Conservation (phyloP, 306 rosid genomes). For the Quercus engelmannii region DNA sequence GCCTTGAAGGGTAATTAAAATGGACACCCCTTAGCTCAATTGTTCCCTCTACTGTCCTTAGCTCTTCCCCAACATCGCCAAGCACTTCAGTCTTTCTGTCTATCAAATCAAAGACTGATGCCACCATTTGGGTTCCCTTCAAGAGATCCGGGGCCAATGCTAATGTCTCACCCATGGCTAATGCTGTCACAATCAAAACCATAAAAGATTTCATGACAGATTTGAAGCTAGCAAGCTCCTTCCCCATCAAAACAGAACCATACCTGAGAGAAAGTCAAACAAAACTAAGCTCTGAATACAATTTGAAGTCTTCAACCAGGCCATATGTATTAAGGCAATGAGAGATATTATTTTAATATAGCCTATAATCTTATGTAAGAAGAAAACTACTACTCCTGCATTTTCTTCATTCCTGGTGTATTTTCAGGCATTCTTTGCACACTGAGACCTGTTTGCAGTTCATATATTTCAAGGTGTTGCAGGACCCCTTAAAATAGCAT, state of each 20-base stretch:
- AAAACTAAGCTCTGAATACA: slow-evolving; percentile 7
- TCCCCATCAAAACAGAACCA: slow-evolving; percentile 88
- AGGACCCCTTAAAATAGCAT: neutral
- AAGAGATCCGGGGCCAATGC: slow-evolving; percentile 91
- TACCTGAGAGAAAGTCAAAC: slow-evolving; percentile 54
- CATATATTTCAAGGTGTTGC: neutral
- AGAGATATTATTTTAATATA: neutral
- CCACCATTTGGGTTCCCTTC: slow-evolving; percentile 94
- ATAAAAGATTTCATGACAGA: slow-evolving; percentile 93
- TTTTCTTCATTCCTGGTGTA: neutral
- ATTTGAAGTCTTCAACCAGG: neutral
- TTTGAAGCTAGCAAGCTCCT: slow-evolving; percentile 82
- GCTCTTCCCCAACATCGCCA: slow-evolving; percentile 67
- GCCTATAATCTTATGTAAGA: neutral
- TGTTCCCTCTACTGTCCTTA: slow-evolving; percentile 68
- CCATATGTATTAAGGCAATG: neutral
- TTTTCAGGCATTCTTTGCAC: neutral
- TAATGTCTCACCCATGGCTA: slow-evolving; percentile 91
- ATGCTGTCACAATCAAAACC: slow-evolving; percentile 85
- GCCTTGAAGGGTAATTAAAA: slow-evolving; percentile 89
- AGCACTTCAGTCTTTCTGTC: slow-evolving; percentile 66
- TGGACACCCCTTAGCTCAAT: slow-evolving; percentile 73
- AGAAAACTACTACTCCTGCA: neutral
- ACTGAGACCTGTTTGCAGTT: neutral
- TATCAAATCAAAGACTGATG: slow-evolving; percentile 80